Evolutionary conservation across 495 filamentous ascomycete genomes (phyloP), one percentile per base, ranked within the genome.

Genomic region (Astrothelium subdiscretum): DNA sequence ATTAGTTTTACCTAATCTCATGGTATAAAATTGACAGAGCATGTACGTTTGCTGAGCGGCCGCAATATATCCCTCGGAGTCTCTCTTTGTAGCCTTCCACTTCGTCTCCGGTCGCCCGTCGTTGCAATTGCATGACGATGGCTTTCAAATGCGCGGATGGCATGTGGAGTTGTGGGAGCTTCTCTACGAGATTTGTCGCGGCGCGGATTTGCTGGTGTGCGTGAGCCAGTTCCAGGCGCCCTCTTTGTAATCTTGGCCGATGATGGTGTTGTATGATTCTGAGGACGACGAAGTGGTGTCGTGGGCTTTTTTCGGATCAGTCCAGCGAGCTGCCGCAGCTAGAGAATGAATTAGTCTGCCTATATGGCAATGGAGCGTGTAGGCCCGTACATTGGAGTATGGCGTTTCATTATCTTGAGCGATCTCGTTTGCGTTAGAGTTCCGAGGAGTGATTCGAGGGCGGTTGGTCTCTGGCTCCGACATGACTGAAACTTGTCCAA

Each of bases 71-170:
- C 85, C 60, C 88, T 83, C 5, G 88, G 88, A 5, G 89, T 90
- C 71, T 91, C 88, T 51, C 88, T 81, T 68, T 87, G 84, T 63
- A 86, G 76, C 43, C 84, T 79, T 24, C 82, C 77, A 65, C 87
- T 91, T 61, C 80, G 80, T 59, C 89, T 77, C 2, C 87, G 80
- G 59, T 81, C 78, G 27, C 81, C 86, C 29, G 89, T 88, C 0
- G 89, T 92, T 62, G 85, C 73, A 35, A 79, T 80, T n/a, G 85
- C 87, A n/a, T 86, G 82, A 40, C 87, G 83, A 51, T 89, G 84
- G 65, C 80, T 78, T 68, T 90, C 84, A 58, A 89, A 80, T 18
- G 87, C 84, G 58, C 85, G 83, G 59, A 87, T 80, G 29, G 84
- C 87, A 76, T 91, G 85, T 0, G 89, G 88, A 8, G 89, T 94